Evolutionary conservation across 345 rosid genomes (phyloP).

Genomic region (Salix viminalis): DNA sequence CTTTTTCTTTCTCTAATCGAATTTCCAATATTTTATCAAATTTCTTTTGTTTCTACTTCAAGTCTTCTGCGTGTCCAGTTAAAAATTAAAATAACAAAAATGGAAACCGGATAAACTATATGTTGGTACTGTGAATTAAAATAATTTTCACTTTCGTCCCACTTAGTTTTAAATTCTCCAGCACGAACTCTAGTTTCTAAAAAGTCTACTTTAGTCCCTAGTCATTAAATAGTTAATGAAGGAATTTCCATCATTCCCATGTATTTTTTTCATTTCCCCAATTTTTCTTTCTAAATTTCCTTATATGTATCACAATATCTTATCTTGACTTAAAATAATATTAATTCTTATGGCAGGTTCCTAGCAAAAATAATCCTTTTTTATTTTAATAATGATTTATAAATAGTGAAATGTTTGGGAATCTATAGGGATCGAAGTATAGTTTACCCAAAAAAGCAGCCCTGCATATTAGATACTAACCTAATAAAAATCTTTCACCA

Average conservation of each 20-base stretch:
- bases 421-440: neutral
- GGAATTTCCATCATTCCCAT: neutral
- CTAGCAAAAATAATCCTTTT: no score
- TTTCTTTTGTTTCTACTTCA: neutral
- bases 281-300: no score
- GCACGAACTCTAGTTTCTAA: neutral
- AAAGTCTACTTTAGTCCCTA: neutral
- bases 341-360: no score
- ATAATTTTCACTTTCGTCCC: neutral
- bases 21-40: constrained; percentile 1
- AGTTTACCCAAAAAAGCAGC: neutral
- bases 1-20: neutral
- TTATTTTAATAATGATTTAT: no score
- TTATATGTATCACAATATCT: no score
- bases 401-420: neutral
- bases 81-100: neutral
- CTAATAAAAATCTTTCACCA: neutral
- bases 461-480: neutral
- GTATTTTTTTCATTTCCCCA: neutral
- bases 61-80: neutral
- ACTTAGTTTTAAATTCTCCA: neutral
- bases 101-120: neutral
- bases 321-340: no score
- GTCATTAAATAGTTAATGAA: no score
- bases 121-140: neutral